Evolutionary conservation across 352 stramenopile genomes (phyloP).

Genomic region (Pythium sukuiense): DNA sequence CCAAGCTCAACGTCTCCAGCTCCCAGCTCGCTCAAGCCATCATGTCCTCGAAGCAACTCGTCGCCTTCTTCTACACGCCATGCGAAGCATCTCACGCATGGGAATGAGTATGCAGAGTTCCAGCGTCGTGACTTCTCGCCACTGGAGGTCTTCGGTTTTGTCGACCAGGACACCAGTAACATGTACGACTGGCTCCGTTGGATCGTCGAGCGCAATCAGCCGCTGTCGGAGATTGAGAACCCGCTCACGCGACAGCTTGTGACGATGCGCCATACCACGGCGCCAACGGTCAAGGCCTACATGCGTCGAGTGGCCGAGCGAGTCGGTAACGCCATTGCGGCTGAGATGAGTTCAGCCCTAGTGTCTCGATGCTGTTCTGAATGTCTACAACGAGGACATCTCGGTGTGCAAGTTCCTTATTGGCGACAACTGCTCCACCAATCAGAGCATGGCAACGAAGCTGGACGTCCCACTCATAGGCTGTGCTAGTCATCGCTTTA

Average conservation of each 20-base stretch:
- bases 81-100: not conserved
- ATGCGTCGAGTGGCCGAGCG: conserved; percentile 7
- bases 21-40: conserved; percentile 18
- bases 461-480: conserved; percentile 25
- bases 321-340: not conserved
- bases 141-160: conserved; percentile 24
- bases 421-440: conserved; percentile 25
- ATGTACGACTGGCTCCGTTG: conserved; percentile 15
- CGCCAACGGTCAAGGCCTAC: conserved; percentile 13
- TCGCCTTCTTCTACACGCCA: too few relatives aligned
- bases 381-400: conserved; percentile 16
- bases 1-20: conserved; percentile 28
- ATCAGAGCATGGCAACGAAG: conserved; percentile 24
- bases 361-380: conserved; percentile 9
- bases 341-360: conserved; percentile 15
- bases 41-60: too few relatives aligned
- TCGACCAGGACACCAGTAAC: conserved; percentile 20
- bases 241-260: conserved; percentile 1
- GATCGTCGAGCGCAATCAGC: not conserved
- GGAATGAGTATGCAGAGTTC: conserved; percentile 17
- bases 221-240: conserved; percentile 9
- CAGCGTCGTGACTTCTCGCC: conserved; percentile 13
- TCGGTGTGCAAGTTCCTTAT: conserved; percentile 16
- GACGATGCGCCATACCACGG: conserved; percentile 6
- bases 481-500: conserved; percentile 32